Conservation (phyloP, 1,284 basidiomycete genomes). For the Moesziomyces parantarcticus region DNA sequence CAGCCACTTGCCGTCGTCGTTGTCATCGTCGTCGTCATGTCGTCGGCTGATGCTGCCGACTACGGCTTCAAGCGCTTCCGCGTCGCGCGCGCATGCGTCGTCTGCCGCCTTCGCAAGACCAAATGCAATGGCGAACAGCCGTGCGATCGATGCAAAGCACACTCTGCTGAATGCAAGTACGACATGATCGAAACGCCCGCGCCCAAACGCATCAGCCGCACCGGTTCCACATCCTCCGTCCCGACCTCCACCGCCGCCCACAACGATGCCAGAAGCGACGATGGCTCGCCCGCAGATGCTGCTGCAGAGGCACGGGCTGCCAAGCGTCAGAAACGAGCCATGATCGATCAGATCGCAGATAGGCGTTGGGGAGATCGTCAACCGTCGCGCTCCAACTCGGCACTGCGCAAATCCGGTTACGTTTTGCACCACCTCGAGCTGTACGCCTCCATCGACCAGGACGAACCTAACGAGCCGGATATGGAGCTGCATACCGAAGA, state of each 20-base stretch:
- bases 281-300: constrained; percentile 13
- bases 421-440: constrained; percentile 39
- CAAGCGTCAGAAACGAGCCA: constrained; percentile 36
- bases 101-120: constrained; percentile 47
- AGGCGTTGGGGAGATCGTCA: constrained; percentile 33
- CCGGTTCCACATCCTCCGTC: constrained; percentile 18
- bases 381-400: constrained; percentile 18
- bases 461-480: constrained; percentile 27
- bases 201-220: constrained; percentile 25
- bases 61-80: constrained; percentile 49
- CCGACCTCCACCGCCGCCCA: background rate
- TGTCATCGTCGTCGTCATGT: constrained; percentile 46
- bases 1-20: background rate
- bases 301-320: constrained; percentile 25
- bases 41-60: constrained; percentile 48
- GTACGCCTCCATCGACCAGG: constrained; percentile 43
- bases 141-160: constrained; percentile 47
- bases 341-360: constrained; percentile 48
- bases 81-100: constrained; percentile 38
- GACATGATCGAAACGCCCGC: constrained; percentile 34
- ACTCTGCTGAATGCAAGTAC: constrained; percentile 48
- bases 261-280: constrained; percentile 15
- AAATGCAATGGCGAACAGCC: constrained; percentile 51
- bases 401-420: constrained; percentile 32
- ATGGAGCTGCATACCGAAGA: constrained; percentile 41